These are phyloP conservation scores for Heterobasidion parviporum DNA, from an alignment of 1,284 basidiomycete genomes.

Conservation along the genomic window DNA sequence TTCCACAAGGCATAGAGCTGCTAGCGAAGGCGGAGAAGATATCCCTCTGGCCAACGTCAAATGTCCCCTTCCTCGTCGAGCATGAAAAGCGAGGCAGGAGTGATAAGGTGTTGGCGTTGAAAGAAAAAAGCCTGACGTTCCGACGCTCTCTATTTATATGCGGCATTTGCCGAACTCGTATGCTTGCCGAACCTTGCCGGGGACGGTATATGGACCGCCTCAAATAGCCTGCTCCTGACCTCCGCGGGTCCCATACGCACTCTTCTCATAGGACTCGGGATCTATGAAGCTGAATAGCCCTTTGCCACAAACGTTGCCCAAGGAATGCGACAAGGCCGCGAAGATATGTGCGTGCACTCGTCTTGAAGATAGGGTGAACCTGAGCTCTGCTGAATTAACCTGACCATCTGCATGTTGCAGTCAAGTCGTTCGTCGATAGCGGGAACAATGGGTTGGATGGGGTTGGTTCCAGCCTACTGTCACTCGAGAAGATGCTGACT, in stretches of 20 bases:
- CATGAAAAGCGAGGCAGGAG: constrained; percentile 17
- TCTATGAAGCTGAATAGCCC: constrained; percentile 61
- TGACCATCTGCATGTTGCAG: constrained; percentile 25
- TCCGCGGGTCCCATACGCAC: not conserved
- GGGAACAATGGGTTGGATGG: constrained; percentile 69
- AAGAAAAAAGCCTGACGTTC: not conserved
- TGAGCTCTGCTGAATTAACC: not conserved
- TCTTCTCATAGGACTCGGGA: not conserved
- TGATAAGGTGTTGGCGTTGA: constrained; percentile 29
- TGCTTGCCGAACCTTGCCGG: not conserved
- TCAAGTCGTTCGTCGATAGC: constrained; percentile 66
- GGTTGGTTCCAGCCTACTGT: constrained; percentile 22
- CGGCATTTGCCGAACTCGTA: not conserved
- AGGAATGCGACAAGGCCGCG: constrained; percentile 69
- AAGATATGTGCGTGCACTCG: constrained; percentile 51
- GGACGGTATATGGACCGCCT: not conserved
- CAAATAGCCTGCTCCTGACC: constrained; percentile 4
- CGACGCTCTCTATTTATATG: not conserved
- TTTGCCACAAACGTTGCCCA: constrained; percentile 62
- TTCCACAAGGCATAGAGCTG: constrained; percentile 28
- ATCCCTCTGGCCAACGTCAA: constrained; percentile 23
- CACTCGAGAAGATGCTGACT: not conserved
- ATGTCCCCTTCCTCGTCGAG: constrained; percentile 23
- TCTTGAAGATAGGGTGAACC: not conserved
- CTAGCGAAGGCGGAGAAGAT: constrained; percentile 38